These are phyloP conservation scores for Mortierella claussenii DNA, from an alignment of 192 early-diverging fungal genomes.

Conservation along the genomic window DNA sequence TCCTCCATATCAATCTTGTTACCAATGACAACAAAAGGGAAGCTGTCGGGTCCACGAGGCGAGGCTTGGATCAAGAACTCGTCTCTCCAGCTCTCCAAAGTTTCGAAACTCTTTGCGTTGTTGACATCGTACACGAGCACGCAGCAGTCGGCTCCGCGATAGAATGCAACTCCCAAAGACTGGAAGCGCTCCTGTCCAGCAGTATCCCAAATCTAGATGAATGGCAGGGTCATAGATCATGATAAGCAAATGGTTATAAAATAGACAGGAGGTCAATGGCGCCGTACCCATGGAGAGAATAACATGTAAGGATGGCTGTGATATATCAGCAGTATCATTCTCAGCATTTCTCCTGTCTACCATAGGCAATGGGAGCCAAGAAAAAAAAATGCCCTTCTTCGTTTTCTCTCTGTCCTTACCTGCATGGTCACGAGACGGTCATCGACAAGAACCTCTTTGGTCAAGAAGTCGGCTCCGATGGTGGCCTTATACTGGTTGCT, in stretches of 20 bases:
- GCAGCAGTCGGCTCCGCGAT: conserved; percentile 99
- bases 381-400: conserved; percentile 5
- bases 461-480: conserved; percentile 99
- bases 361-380: background rate
- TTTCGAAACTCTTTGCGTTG: conserved; percentile 94
- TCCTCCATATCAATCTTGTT: conserved; percentile 99
- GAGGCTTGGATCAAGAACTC: conserved; percentile 98
- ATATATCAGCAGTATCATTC: too few relatives aligned
- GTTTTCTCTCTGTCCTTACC: conserved; percentile 55
- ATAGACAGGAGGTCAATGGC: background rate
- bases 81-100: conserved; percentile 97
- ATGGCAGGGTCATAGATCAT: too few relatives aligned
- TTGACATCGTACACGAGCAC: conserved; percentile 98
- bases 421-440: conserved; percentile 95
- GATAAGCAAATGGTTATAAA: too few relatives aligned
- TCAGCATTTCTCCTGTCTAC: too few relatives aligned
- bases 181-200: conserved; percentile 99
- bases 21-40: conserved; percentile 99
- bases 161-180: conserved; percentile 97
- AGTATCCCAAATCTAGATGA: conserved; percentile 98
- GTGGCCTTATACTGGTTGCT: conserved; percentile 98
- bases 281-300: too few relatives aligned
- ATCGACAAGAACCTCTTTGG: conserved; percentile 95
- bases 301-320: too few relatives aligned
- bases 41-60: conserved; percentile 95